These are phyloP conservation scores for Trichoderma guizhouense DNA, from an alignment of 2,329 filamentous ascomycete species.

Conservation along the genomic window DNA sequence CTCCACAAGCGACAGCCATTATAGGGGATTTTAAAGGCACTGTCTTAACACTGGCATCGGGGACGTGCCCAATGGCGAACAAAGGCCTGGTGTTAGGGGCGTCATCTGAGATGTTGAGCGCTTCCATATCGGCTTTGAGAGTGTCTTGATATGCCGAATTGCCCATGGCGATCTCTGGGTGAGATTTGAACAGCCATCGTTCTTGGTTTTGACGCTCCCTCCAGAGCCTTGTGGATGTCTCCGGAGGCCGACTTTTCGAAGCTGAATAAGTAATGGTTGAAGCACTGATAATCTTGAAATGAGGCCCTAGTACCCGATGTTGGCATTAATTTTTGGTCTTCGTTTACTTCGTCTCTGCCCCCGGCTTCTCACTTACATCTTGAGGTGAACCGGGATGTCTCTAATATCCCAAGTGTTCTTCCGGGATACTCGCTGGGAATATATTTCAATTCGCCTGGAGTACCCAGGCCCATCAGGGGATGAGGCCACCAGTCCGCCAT, in stretches of 20 bases:
- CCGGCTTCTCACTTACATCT: constrained; percentile 17
- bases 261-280: constrained; percentile 35
- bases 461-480: constrained; percentile 33
- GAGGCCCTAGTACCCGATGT: constrained; percentile 26
- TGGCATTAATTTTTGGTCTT: background rate
- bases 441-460: constrained; percentile 35
- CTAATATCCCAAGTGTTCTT: constrained; percentile 28
- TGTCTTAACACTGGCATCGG: constrained; percentile 36
- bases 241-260: constrained; percentile 27
- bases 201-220: constrained; percentile 36
- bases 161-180: constrained; percentile 49
- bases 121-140: constrained; percentile 37
- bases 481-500: constrained; percentile 38
- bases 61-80: constrained; percentile 56
- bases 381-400: constrained; percentile 31
- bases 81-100: constrained; percentile 31
- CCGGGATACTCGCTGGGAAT: constrained; percentile 25
- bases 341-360: background rate
- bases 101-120: constrained; percentile 29
- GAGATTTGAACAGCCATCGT: constrained; percentile 49
- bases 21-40: constrained; percentile 31
- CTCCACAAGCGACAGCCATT: constrained; percentile 52
- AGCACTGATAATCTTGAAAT: constrained; percentile 33
- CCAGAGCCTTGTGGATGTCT: constrained; percentile 28
- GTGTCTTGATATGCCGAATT: constrained; percentile 31